Conservation (phyloP, 1,284 basidiomycete genomes). For the Trametes hirsuta region DNA sequence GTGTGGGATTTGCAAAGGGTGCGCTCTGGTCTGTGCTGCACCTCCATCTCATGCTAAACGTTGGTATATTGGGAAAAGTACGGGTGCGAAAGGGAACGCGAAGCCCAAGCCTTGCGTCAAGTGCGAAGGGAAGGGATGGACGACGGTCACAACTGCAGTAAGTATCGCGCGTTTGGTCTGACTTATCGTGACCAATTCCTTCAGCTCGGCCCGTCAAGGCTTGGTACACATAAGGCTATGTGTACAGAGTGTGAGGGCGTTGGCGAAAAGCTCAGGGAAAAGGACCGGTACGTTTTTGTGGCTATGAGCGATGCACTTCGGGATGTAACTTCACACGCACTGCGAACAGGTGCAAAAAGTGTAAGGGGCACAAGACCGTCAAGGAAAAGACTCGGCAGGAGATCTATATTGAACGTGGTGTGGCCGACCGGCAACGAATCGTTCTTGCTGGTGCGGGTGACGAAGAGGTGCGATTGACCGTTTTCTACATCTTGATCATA, state of each 20-base stretch:
- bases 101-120: constrained; percentile 81
- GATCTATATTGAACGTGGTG: constrained; percentile 88
- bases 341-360: constrained; percentile 85
- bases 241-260: constrained; percentile 84
- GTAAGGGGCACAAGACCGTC: constrained; percentile 85
- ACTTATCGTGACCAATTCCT: constrained; percentile 6
- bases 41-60: background rate
- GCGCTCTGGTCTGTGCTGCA: constrained; percentile 28
- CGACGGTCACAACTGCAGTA: constrained; percentile 63
- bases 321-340: background rate
- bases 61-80: constrained; percentile 44
- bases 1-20: constrained; percentile 85
- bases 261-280: constrained; percentile 84
- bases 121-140: constrained; percentile 87
- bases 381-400: constrained; percentile 90
- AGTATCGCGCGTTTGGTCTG: constrained; percentile 19
- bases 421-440: constrained; percentile 83
- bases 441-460: constrained; percentile 91
- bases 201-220: constrained; percentile 52
- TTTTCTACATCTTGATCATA: background rate
- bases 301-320: background rate
- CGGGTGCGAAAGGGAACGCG: constrained; percentile 80
- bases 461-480: constrained; percentile 62
- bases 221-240: constrained; percentile 54
- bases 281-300: constrained; percentile 70